Evolutionary conservation across 495 filamentous ascomycete genomes (phyloP), one percentile per base, ranked within the genome.

Genomic region (Daldinia caldariorum): DNA sequence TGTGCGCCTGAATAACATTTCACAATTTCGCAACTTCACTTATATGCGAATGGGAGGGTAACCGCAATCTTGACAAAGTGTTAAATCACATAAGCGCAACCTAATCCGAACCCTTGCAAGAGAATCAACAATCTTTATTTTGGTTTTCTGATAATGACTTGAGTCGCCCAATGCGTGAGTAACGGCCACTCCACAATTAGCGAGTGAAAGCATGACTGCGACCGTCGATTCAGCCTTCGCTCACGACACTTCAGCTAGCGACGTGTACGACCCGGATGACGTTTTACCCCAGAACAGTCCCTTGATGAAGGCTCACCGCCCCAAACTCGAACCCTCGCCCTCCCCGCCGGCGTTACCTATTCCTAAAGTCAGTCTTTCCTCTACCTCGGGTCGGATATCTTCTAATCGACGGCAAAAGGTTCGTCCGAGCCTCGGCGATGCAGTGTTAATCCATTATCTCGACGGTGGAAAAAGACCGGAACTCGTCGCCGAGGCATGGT

Each of bases 391-490:
- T 59, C 61, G 66, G 58, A 79, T 76, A 68, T 79, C 73, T 76
- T 79, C 82, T 78, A 79, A 79, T 76, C 70, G 76, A 77, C 81
- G 80, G 54, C 74, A 68, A 62, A 81, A 79, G 79, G 64, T 77
- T 66, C 75, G 74, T 69, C 75, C 79, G 57, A 79, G 73, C 63
- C 82, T 79, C 66, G 87, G 84, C 71, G 84, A 89, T 84, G 84
- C 79, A 47, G 82, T 87, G 55, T 75, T 89, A 67, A 79, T 89
- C 38, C 73, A 76, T 31, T 79, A 81, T 65, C 83, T 89, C 56
- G 84, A 79, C 73, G 81, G 79, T 63, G 81, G 85, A 63, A 82
- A 83, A 66, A 77, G 76, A 37, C 76, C 74, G 14, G 80, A 86
- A 41, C 79, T 86, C 67, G 81, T 83, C 64, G 66, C 75, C 53